These are phyloP conservation scores for Chaetomium sp. DNA, from an alignment of 2,329 filamentous ascomycete species.

Conservation along the genomic window DNA sequence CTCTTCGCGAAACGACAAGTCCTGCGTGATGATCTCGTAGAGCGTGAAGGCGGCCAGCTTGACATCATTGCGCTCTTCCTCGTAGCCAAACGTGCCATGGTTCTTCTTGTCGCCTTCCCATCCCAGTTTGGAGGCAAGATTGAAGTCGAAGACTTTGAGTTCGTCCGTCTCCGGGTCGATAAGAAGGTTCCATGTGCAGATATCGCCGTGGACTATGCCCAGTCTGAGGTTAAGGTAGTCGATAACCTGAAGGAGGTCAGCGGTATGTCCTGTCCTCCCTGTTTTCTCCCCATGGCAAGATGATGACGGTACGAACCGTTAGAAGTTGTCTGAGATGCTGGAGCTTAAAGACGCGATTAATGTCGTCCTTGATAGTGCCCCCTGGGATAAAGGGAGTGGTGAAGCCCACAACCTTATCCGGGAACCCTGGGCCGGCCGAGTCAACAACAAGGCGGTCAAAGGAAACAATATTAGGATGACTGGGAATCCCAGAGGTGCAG, in stretches of 20 bases:
- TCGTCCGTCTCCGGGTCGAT: slow-evolving; percentile 15
- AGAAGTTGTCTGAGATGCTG: slow-evolving; percentile 14
- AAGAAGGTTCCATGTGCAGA: slow-evolving; percentile 13
- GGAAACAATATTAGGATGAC: slow-evolving; percentile 32
- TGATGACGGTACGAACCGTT: background rate
- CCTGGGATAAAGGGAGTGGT: slow-evolving; percentile 32
- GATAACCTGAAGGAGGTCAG: slow-evolving; percentile 5
- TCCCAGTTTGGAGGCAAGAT: slow-evolving; percentile 12
- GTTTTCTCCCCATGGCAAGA: background rate
- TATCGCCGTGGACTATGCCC: slow-evolving; percentile 18
- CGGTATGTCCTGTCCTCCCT: background rate
- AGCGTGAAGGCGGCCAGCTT: slow-evolving; percentile 28
- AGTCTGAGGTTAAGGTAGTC: slow-evolving; percentile 16
- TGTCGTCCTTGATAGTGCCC: slow-evolving; percentile 11
- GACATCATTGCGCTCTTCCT: slow-evolving; percentile 10
- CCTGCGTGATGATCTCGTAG: slow-evolving; percentile 32
- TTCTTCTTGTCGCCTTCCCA: slow-evolving; percentile 13
- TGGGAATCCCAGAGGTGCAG: slow-evolving; percentile 30
- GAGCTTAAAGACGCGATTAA: slow-evolving; percentile 14
- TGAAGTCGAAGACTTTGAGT: slow-evolving; percentile 17
- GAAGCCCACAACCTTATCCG: slow-evolving; percentile 30
- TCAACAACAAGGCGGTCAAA: slow-evolving; percentile 32
- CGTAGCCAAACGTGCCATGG: slow-evolving; percentile 5
- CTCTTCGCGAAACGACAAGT: slow-evolving; percentile 25
- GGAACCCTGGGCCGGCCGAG: slow-evolving; percentile 12